Evolutionary conservation across 2,329 filamentous ascomycete species (phyloP), one percentile per base, ranked within the genome.

Genomic region (Cytospora piceicola): DNA sequence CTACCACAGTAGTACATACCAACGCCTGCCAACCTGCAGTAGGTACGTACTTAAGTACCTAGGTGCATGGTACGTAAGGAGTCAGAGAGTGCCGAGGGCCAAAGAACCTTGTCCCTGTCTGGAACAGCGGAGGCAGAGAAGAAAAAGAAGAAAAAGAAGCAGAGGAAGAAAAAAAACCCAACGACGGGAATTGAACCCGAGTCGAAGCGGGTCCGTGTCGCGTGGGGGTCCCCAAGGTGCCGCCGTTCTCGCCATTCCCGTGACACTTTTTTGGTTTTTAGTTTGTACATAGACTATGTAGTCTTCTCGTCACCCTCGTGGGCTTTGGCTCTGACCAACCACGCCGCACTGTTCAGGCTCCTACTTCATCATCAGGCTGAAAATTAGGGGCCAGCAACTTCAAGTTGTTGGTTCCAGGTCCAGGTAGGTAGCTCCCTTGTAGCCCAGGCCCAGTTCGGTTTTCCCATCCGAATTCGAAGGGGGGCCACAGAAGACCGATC

Each of bases 161-260:
- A 3, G 46, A 34, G 36, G 14, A 22, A 22, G n/a, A 46, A 46
- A 46, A 46, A 46, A 46, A 11, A 46, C 17, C 6, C 20, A 46
- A 4, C 20, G 36, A 55, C 61, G 61, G 61, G 54, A 52, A 46
- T 64, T 59, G 55, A 46, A 53, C 27, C 39, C 46, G 62, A 52
- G 49, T 22, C 32, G 20, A 20, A 58, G 51, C 51, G 49, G 49
- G 46, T 46, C 58, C 36, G 20, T 55, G 66, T 42, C 49, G 58
- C 63, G 63, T 65, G 62, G 66, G 66, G 66, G 66, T 65, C 55
- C 39, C 49, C 22, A n/a, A 51, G 30, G 14, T 55, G 24, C 20
- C 17, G 30, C n/a, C 36, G 24, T 5, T 15, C 20, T 46, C 7
- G 20, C 6, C n/a, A 9, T 46, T 46, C 42, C n/a, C 42, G 42